A percentile compares a stretch with the other conserved stretches of the same genome.
Evolutionary conservation across 108 stramenopile species (phyloP).

Genomic region (Cylindrotheca closterium): DNA sequence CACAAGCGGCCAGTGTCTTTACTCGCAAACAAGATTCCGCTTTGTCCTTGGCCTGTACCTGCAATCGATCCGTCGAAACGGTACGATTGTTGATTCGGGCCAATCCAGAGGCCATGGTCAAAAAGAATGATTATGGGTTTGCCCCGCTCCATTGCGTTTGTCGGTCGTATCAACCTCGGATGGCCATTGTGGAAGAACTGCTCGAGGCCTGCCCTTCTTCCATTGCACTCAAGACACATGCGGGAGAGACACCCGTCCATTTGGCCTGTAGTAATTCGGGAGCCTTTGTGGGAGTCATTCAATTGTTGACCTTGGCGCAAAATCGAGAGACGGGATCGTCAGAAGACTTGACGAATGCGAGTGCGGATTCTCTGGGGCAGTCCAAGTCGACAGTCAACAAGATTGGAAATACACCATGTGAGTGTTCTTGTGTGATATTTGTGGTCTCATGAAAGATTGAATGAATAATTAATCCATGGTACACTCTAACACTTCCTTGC

Average conservation of each 20-base stretch:
- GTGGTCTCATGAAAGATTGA: background rate
- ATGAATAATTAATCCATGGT: background rate
- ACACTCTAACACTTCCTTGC: background rate
- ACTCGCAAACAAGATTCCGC: constrained; percentile 49
- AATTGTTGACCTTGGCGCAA: constrained; percentile 29
- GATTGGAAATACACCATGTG: constrained; percentile 48
- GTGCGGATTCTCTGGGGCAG: background rate
- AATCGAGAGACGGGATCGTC: background rate
- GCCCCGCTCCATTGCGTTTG: constrained; percentile 54
- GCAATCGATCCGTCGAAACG: constrained; percentile 38
- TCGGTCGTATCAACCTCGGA: constrained; percentile 41
- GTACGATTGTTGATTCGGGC: constrained; percentile 37
- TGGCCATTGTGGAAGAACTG: constrained; percentile 38
- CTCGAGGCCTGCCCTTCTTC: constrained; percentile 38
- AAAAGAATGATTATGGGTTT: constrained; percentile 51
- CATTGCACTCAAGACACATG: constrained; percentile 23
- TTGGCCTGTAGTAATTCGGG: constrained; percentile 42
- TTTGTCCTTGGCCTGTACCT: constrained; percentile 47
- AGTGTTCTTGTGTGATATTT: background rate
- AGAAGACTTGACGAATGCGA: background rate
- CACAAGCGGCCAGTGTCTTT: constrained; percentile 16
- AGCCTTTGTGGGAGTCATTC: constrained; percentile 38
- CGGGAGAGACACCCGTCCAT: constrained; percentile 43
- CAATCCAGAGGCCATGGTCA: constrained; percentile 29
- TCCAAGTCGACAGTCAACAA: constrained; percentile 28